Evolutionary conservation across 768 basidiomycete species (phyloP), one percentile per base, ranked within the genome.

Genomic region (Vararia minispora): DNA sequence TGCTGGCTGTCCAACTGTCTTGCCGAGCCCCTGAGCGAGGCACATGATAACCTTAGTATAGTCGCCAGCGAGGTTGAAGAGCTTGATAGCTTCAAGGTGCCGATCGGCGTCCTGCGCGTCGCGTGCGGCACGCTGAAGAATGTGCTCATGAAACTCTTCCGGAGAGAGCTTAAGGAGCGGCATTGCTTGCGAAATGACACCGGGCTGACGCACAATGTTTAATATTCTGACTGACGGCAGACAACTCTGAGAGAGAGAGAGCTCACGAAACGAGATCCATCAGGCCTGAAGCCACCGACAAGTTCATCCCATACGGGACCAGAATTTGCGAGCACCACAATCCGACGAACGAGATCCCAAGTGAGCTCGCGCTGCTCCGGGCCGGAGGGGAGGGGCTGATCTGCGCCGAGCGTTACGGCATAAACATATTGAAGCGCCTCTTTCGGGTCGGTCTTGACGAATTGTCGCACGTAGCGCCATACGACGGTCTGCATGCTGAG

Each of bases 371-470:
- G 60, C 52, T 95, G 91, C 54, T 91, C 85, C 50, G 76, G 76
- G n/a, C 89, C 88, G 9, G 81, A 66, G 1, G 71, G 72, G 2
- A 66, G 64, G 2, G 70, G 65, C 26, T 85, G 78, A 54, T 94
- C 89, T 6, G 78, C 68, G 20, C 73, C 71, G 5, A 97, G 70
- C 39, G 79, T 76, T 5, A 95, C 71, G 42, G 84, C 84, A 53
- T 90, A 91, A 17, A 92, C 83, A 48, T 97, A 98, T 59, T 99
- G 91, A 35, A 99, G 61, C 0, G 92, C 94, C 51, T 92, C 87
- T 52, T 84, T 81, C 0, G 92, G 84, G 49, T 95, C 94, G 71
- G 88, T 76, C 60, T 82, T 86, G 20, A 84, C 85, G 54, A 98
- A 95, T 43, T 82, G 84, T 25, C 89, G 76, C 30, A 95, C 77